These are phyloP conservation scores for Leccinum uliginosum DNA, from an alignment of 768 basidiomycete genomes.

Conservation along the genomic window DNA sequence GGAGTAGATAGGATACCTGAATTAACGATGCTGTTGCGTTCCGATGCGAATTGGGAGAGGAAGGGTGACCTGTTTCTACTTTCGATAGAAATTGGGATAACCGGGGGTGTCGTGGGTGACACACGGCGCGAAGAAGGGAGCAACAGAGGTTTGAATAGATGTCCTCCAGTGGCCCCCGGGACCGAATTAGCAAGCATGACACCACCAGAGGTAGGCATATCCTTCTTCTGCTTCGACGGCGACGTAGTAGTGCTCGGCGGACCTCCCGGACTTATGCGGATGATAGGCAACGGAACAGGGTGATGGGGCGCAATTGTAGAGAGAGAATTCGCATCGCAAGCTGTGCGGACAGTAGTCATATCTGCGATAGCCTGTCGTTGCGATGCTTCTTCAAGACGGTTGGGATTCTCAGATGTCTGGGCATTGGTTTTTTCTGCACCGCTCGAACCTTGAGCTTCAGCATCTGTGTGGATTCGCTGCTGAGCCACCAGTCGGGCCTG, in stretches of 20 bases:
- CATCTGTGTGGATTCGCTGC: conserved; percentile 8
- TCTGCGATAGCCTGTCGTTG: conserved; percentile 25
- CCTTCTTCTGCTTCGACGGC: conserved; percentile 3
- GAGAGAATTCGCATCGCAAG: conserved; percentile 5
- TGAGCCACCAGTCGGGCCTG: conserved; percentile 9
- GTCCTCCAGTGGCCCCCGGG: background rate
- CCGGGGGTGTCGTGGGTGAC: background rate
- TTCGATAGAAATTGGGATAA: conserved; percentile 11
- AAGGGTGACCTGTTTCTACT: conserved; percentile 8
- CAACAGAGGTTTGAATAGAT: conserved; percentile 3
- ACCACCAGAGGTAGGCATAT: conserved; percentile 13
- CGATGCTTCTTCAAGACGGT: background rate
- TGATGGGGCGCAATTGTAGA: background rate
- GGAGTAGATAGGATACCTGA: background rate
- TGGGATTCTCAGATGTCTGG: conserved; percentile 1
- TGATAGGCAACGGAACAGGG: background rate
- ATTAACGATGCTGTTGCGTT: conserved; percentile 1
- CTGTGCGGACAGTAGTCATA: conserved; percentile 24
- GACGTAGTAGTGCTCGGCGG: background rate
- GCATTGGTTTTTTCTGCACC: background rate
- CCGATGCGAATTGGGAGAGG: conserved; percentile 14
- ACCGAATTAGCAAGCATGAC: conserved; percentile 13
- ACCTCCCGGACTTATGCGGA: background rate
- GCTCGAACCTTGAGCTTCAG: conserved; percentile 1
- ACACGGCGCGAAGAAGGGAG: background rate